Evolutionary conservation across 768 basidiomycete species (phyloP), one percentile per base, ranked within the genome.

Genomic region (Boletus subcaerulescens): DNA sequence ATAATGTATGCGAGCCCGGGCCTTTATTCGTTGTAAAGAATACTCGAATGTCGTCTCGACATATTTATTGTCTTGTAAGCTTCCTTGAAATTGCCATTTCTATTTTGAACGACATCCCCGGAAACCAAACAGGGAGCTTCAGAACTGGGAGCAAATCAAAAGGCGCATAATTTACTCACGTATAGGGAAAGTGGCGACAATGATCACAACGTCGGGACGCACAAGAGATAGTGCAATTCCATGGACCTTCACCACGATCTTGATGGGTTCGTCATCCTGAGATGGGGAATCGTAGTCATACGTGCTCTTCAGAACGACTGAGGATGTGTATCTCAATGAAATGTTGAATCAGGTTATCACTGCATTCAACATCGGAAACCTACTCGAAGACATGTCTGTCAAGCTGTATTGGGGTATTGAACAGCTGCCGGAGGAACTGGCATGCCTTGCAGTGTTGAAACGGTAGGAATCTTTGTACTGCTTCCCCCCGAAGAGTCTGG

Each of bases 401-500:
- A 12, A 51, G 56, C 24, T 66, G 59, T 11, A 71, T 67, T 38
- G 73, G 71, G 10, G 62, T 56, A 5, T 65, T 66, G 4, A 74
- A 32, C 12, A 77, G 59, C 8, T 61, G 62, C 11, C 58, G 61
- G 24, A 77, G 67, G 24, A 73, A 53, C 6, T 53, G 58, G 45
- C 72, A 68, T 6, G 66, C 59, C 14, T 65, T 66, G 40, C 63
- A 65, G 9, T 68, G 33, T 35, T 35, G 33, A 35, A 35, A 35
- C 14, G 33, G 33, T 5, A 35, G 14, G 33, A 35, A 35, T 35
- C 33, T 35, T 14, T 35, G 33, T 35, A 14, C 14, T 14, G 13
- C 11, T 1, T 35, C 33, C 33, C 10, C 10, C 3, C 33, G 33
- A 33, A 33, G 13, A 12, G 33, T 33, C 33, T 33, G 33, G 33